Evolutionary conservation across 176 grass and related monocot genomes (phyloP).

Genomic region (Ensete glaucum): DNA sequence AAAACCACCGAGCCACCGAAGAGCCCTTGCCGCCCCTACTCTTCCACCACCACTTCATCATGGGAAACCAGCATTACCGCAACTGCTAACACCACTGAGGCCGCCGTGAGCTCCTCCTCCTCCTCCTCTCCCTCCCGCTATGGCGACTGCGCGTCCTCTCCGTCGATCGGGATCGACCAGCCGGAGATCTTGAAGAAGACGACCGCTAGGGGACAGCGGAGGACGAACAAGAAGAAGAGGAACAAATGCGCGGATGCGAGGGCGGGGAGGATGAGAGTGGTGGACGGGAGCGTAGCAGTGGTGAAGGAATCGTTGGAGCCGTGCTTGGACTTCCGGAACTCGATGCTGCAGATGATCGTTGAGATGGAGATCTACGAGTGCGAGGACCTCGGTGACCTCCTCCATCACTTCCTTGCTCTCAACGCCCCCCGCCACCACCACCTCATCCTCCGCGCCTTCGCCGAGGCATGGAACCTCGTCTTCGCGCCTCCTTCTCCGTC

Average conservation of each 20-base stretch:
- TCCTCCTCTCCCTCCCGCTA: conserved; percentile 58
- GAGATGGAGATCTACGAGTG: conserved; percentile 98
- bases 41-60: conserved; percentile 33
- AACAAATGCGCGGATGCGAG: no score
- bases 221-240: conserved; percentile 18
- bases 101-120: conserved; percentile 29
- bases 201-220: not conserved
- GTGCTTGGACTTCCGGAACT: conserved; percentile 80
- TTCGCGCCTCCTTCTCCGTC: conserved; percentile 55
- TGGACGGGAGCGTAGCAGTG: conserved; percentile 61
- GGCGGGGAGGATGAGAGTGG: conserved; percentile 20
- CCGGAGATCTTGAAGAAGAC: conserved; percentile 3
- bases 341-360: conserved; percentile 94
- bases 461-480: conserved; percentile 65
- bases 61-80: conserved; percentile 46
- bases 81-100: conserved; percentile 30
- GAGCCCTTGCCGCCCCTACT: conserved; percentile 38
- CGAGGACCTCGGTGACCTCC: conserved; percentile 90
- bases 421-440: conserved; percentile 84
- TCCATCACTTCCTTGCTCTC: conserved; percentile 85
- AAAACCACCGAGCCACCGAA: conserved; percentile 13
- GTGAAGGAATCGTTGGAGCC: conserved; percentile 72
- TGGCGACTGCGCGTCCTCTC: conserved; percentile 21
- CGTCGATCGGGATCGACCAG: not conserved
- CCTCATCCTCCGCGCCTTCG: conserved; percentile 92